Percentiles rank a stretch among this genome's conserved stretches.
Evolutionary conservation across 805 yeast species (phyloP).

Genomic region (Metschnikowia kofuensis): DNA sequence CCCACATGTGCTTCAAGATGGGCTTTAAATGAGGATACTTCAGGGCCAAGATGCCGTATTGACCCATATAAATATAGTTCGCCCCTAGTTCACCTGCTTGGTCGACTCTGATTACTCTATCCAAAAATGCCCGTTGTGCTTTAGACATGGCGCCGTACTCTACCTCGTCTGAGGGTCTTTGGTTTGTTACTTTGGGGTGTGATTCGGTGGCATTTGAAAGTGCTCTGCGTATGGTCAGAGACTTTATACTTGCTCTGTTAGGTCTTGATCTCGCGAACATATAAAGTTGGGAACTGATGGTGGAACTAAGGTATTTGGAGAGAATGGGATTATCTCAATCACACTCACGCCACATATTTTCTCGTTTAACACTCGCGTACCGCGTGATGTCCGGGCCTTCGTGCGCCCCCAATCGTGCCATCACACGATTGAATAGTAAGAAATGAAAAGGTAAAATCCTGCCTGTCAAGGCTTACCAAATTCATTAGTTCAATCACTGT

Average conservation of each 20-base stretch:
- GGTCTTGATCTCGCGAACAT: slow-evolving; percentile 1
- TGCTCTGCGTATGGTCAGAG: slow-evolving; percentile 1
- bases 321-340: background rate
- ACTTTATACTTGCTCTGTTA: background rate
- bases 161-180: slow-evolving; percentile 11
- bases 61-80: slow-evolving; percentile 88
- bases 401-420: background rate
- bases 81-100: slow-evolving; percentile 99
- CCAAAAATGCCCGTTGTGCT: slow-evolving; percentile 70
- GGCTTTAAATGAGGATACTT: slow-evolving; percentile 76
- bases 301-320: background rate
- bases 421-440: no score
- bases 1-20: slow-evolving; percentile 93
- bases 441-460: background rate
- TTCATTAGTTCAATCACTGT: background rate
- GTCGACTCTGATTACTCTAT: slow-evolving; percentile 81
- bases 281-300: background rate
- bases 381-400: slow-evolving; percentile 3
- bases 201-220: slow-evolving; percentile 8
- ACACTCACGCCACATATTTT: no score
- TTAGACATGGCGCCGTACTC: slow-evolving; percentile 37
- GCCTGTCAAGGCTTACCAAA: background rate
- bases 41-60: slow-evolving; percentile 67
- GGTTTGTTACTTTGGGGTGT: background rate
- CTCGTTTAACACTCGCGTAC: background rate